Evolutionary conservation across 768 basidiomycete species (phyloP), one percentile per base, ranked within the genome.

Genomic region (Pleurotus pulmonarius): DNA sequence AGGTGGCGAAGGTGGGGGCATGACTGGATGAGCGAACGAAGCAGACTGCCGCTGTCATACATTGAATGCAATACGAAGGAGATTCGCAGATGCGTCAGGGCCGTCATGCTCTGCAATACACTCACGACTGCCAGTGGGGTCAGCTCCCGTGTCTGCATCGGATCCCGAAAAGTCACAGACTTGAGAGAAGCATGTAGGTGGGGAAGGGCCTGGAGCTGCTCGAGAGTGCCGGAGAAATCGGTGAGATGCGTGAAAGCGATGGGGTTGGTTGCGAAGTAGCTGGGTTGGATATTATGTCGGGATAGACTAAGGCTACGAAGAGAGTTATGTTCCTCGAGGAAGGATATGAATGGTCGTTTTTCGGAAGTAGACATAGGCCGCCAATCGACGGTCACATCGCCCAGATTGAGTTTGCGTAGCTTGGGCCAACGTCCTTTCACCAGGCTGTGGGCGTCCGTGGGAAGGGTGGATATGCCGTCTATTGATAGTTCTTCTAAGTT

Each of bases 31-130:
- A 91, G 77, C 3, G 85, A 83, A 45, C 86, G 81, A 34, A 91
- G 74, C 56, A 90, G 71, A 61, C 83, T 83, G 24, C 82, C 85
- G 63, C 86, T 85, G 61, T 91, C 88, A 63, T 90, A 90, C 63
- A 84, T 83, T 1, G 83, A 84, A 63, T 90, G 86, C 49, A 90
- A 77, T 39, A 81, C 78, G 64, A 90, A 90, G 13, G 81, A 73
- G 43, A 90, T 80, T 53, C 78, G 83, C 55, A 91, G 74, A 40
- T 82, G 78, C 11, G 73, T 77, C 22, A 91, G 75, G 4, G 74
- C 73, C 16, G 77, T 76, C 18, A 90, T 63, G 47, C 77, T 77
- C 57, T 80, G 75, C 22, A 91, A 76, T n/a, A 87, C 71, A 38
- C 76, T 75, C 3, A 84, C 80, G 2, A 90, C 75, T 4, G 81